phyloP scores from a whole-genome alignment of 108 stramenopile species.

The Fragilariopsis cylindrus region DNA sequence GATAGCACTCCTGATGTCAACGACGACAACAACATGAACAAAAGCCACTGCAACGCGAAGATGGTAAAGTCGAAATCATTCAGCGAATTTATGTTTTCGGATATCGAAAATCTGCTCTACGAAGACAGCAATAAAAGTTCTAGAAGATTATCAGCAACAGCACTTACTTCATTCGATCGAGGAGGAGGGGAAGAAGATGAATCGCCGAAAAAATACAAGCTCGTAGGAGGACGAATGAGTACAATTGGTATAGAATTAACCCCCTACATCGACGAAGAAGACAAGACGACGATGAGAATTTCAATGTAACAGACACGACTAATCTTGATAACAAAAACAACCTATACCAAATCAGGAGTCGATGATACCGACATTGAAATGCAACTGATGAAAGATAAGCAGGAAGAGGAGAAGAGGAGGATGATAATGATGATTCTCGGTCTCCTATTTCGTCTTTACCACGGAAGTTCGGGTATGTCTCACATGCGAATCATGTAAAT shows the following conservation, averaged over 20 bases:
- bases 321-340: background rate
- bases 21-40: background rate
- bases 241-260: slow-evolving; percentile 18
- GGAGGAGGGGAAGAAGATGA: slow-evolving; percentile 1
- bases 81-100: slow-evolving; percentile 31
- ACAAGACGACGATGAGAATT: slow-evolving; percentile 7
- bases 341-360: background rate
- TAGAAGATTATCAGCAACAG: background rate
- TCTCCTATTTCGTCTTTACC: slow-evolving; percentile 49
- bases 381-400: slow-evolving; percentile 1
- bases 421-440: background rate
- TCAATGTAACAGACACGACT: background rate
- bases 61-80: slow-evolving; percentile 16
- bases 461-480: slow-evolving; percentile 49
- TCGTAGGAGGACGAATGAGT: slow-evolving; percentile 53
- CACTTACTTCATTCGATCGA: background rate
- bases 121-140: slow-evolving; percentile 1
- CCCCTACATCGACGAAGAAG: slow-evolving; percentile 15
- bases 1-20: background rate
- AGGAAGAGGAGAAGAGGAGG: slow-evolving; percentile 2
- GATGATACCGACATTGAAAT: background rate
- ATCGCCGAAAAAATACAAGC: slow-evolving; percentile 35
- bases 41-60: no score
- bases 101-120: slow-evolving; percentile 35
- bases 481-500: slow-evolving; percentile 62